phyloP scores from a whole-genome alignment of 495 filamentous ascomycete species.

The Aspergillus egyptiacus region DNA sequence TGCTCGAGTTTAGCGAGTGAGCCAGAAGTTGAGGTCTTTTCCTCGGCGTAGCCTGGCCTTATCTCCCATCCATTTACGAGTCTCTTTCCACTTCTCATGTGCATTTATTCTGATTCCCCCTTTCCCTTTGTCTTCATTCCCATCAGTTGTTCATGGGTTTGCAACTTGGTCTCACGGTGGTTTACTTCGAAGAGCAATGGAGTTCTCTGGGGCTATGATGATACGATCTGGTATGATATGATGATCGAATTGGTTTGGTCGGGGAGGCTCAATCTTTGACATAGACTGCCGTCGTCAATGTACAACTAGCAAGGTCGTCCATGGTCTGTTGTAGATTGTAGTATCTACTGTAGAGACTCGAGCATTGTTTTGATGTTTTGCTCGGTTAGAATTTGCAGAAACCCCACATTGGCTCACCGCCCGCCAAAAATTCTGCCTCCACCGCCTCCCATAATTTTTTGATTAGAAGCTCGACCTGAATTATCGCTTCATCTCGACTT shows the following conservation, averaged over 20 bases:
- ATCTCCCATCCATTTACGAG: slow-evolving; percentile 9
- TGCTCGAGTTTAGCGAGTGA: slow-evolving; percentile 27
- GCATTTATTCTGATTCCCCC: slow-evolving; percentile 19
- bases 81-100: slow-evolving; percentile 18
- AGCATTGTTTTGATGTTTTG: neutral
- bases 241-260: slow-evolving; percentile 19
- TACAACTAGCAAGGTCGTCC: slow-evolving; percentile 23
- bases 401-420: slow-evolving; percentile 33
- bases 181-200: slow-evolving; percentile 27
- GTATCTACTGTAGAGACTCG: neutral
- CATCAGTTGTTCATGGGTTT: slow-evolving; percentile 16
- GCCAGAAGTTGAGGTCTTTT: neutral
- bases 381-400: slow-evolving; percentile 14
- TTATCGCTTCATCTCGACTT: slow-evolving; percentile 8
- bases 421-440: slow-evolving; percentile 33
- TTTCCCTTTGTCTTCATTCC: slow-evolving; percentile 22
- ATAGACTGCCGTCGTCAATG: slow-evolving; percentile 23
- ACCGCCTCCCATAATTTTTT: slow-evolving; percentile 28
- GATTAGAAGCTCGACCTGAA: slow-evolving; percentile 4
- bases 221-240: slow-evolving; percentile 19
- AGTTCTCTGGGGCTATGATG: slow-evolving; percentile 28
- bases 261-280: slow-evolving; percentile 23
- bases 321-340: too few species aligned
- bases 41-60: neutral
- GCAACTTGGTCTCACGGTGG: slow-evolving; percentile 19